Evolutionary conservation across 179 eudicot species (phyloP), one percentile per base, ranked within the genome.

Genomic region (Spergularia azorica): DNA sequence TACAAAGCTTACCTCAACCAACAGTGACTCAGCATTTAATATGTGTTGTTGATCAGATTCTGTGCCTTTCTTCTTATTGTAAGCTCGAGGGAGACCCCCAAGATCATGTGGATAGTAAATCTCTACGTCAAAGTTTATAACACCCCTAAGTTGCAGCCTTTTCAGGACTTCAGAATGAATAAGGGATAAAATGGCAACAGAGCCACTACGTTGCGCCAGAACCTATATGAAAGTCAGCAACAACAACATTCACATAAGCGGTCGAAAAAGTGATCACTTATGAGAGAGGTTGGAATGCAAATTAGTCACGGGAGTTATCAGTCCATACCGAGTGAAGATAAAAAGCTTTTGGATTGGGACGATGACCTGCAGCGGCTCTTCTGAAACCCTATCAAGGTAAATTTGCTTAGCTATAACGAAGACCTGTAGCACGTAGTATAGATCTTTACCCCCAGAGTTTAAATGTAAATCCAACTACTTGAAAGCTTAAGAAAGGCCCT

Each of bases 311-410:
- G 52, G 76, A 56, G 13, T 18, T 14, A n/a, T 55, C 64, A 16
- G 70, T 73, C 17, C 86, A 65, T 89, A 92, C 98, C 76, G 98
- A 92, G 79, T 93, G 93, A 87, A 94, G 98, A 84, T 94, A 94
- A 84, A 88, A 90, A 60, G 92, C 82, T 55, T 87, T 91, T 76
- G 89, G 90, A 61, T 86, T 89, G 52, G 84, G 76, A 60, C 82
- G 89, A 78, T 79, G 76, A 57, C 86, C 80, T 71, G 89, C 81
- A 75, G 61, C 80, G 38, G 85, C 80, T 80, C 93, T 90, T 70
- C 95, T 82, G 58, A 94, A 94, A 76, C 90, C 98, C 98, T 94
- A 83, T 71, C 62, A 76, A 79, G 69, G 68, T 63, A 62, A 51
- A 77, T 50, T 60, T 21, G 38, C 36, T 75, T 71, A 74, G 74